These are phyloP conservation scores for Striga hermonthica DNA, from an alignment of 305 asterid species.

Conservation along the genomic window DNA sequence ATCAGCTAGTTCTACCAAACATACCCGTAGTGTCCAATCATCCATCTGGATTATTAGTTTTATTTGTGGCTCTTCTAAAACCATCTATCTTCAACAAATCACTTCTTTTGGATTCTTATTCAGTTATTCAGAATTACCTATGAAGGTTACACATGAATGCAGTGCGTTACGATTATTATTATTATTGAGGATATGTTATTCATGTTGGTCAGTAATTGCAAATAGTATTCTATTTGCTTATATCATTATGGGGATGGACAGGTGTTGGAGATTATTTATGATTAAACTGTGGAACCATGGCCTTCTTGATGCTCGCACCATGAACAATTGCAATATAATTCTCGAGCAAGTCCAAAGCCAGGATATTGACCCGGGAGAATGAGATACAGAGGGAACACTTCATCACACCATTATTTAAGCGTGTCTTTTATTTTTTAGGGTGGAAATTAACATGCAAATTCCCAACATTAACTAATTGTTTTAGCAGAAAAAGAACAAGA, in stretches of 20 bases:
- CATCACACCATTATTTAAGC: not conserved
- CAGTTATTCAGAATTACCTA: no score
- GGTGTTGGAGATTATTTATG: conserved; percentile 98
- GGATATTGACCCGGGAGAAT: conserved; percentile 34
- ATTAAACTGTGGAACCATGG: conserved; percentile 93
- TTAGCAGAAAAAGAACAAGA: not conserved
- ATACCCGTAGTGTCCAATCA: no score
- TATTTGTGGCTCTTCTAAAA: no score
- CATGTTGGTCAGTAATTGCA: no score
- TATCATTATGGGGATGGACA: conserved; percentile 31
- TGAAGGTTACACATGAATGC: not conserved
- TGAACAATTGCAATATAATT: conserved; percentile 69
- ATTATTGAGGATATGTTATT: not conserved
- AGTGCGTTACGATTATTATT: not conserved
- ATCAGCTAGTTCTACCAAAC: no score
- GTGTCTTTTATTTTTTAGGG: not conserved
- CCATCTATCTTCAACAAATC: no score
- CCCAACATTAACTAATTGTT: not conserved
- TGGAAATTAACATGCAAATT: not conserved
- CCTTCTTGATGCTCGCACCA: conserved; percentile 69
- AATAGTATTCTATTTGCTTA: not conserved
- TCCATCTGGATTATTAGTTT: no score
- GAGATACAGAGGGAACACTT: not conserved
- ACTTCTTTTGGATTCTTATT: no score
- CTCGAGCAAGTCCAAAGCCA: conserved; percentile 51